Base-by-base conservation (phyloP, 2,329 filamentous ascomycete genomes). In the Cercospora sesami region DNA sequence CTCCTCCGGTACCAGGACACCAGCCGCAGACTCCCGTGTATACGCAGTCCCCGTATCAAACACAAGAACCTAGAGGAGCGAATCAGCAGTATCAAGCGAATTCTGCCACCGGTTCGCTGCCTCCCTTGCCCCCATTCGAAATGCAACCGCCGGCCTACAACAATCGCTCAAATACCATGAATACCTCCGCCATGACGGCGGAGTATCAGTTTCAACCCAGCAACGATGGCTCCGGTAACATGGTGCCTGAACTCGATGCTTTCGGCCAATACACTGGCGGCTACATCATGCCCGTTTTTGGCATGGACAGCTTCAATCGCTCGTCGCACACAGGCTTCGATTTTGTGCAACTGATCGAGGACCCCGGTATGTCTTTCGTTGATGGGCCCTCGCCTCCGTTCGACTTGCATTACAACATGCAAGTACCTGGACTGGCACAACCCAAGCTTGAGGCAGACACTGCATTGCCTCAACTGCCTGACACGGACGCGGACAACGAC, bases 271-370 rank as follows among this genome's bases (percentile, higher is more conserved):
- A 81, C 82, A 68, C 83, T 76, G 57, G 83, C 73, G 89, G 88
- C 66, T 33, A 36, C 45, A 89, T 91, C 4, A 91, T 96, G 73
- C 93, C 94, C 0, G 90, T 97, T 28, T 97, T 97, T 79, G 93
- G 93, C 16, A 89, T 87, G 28, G 93, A 96, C 48, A 74, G 90
- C 88, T 18, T 92, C 68, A 94, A 91, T 73, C 91, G 94, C 66
- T 96, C 93, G 2, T 93, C 94, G 33, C 71, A 60, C 55, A 69
- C 45, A 30, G 61, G 45, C 18, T 51, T 75, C 12, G 76, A 76
- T 33, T 69, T 78, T 33, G 72, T 71, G 26, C 73, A 71, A 58
- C 67, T 77, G 0, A 26, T 69, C 16, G 16, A 33, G 16, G 55
- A 58, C 16, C 26, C 28, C n/a, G 7, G 10, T 21, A 12, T 31